These are phyloP conservation scores for Kregervanrija fluxuum DNA, from an alignment of 805 yeast genomes.

Conservation along the genomic window DNA sequence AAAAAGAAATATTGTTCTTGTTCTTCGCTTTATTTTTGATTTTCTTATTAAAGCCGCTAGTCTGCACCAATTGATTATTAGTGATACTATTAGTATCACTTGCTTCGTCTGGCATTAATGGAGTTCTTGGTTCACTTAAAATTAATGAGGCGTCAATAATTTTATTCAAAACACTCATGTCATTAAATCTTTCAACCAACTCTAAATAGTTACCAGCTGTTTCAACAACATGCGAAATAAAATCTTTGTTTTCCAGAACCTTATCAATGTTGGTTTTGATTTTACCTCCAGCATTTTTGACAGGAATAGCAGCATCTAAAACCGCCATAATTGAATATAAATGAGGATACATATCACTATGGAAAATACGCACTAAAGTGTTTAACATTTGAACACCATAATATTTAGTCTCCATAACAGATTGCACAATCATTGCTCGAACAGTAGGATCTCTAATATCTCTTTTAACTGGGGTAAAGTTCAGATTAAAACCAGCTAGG, in stretches of 20 bases:
- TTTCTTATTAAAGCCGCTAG: too few species aligned
- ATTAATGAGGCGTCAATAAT: slow-evolving; percentile 51
- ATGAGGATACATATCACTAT: slow-evolving; percentile 37
- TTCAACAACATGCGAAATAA: slow-evolving; percentile 26
- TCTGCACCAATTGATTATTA: too few species aligned
- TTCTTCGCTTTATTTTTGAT: slow-evolving; percentile 23
- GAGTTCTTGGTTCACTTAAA: slow-evolving; percentile 33
- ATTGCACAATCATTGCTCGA: slow-evolving; percentile 34
- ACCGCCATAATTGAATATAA: slow-evolving; percentile 42
- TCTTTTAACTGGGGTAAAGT: slow-evolving; percentile 46
- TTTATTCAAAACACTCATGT: slow-evolving; percentile 45
- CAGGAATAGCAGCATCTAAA: slow-evolving; percentile 56
- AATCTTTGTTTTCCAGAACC: slow-evolving; percentile 23
- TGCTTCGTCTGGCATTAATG: slow-evolving; percentile 11
- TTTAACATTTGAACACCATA: slow-evolving; percentile 38
- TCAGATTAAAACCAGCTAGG: slow-evolving; percentile 46
- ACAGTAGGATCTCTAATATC: slow-evolving; percentile 52
- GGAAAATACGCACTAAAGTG: slow-evolving; percentile 28
- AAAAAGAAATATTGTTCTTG: slow-evolving; percentile 43
- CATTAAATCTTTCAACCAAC: slow-evolving; percentile 29
- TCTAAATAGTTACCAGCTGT: slow-evolving; percentile 21
- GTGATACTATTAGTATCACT: neutral
- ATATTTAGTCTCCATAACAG: slow-evolving; percentile 38
- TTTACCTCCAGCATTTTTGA: slow-evolving; percentile 31
- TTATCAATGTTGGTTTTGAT: slow-evolving; percentile 32